phyloP scores from a whole-genome alignment of 192 early-diverging fungal species.

The Linnemannia zychae region DNA sequence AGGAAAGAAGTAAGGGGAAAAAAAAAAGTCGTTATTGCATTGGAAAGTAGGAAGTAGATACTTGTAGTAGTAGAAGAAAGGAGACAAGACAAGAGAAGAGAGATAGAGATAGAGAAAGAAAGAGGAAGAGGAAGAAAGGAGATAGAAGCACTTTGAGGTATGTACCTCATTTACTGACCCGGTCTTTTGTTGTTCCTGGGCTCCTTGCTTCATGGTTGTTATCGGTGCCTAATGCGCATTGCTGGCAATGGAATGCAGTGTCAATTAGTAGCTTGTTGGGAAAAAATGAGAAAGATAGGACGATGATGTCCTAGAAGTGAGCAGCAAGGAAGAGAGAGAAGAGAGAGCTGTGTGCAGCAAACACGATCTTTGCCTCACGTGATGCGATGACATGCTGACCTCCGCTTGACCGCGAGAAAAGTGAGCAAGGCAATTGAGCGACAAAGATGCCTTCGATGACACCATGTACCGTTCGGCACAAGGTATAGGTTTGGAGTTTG shows the following conservation, averaged over 20 bases:
- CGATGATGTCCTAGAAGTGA: neutral
- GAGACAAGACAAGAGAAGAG: neutral
- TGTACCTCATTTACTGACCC: neutral
- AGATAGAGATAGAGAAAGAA: neutral
- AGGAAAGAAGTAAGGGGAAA: neutral
- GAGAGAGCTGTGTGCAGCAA: neutral
- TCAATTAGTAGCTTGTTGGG: neutral
- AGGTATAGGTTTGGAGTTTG: no score
- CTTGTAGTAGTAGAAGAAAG: neutral
- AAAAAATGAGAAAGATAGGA: neutral
- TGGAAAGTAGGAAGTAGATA: neutral
- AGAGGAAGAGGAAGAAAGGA: neutral
- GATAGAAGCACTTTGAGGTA: neutral
- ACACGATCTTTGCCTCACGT: neutral
- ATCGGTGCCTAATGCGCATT: neutral
- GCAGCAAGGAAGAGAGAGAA: neutral
- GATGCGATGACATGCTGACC: neutral
- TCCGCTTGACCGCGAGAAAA: no score
- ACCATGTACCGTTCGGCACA: no score
- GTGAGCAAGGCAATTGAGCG: no score
- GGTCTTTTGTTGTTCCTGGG: neutral
- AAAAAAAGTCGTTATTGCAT: neutral
- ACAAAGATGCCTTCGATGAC: no score
- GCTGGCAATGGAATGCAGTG: neutral
- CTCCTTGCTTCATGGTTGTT: neutral